Base-by-base conservation (phyloP, 164 flowering plant species). In the Cinnamomum micranthum region DNA sequence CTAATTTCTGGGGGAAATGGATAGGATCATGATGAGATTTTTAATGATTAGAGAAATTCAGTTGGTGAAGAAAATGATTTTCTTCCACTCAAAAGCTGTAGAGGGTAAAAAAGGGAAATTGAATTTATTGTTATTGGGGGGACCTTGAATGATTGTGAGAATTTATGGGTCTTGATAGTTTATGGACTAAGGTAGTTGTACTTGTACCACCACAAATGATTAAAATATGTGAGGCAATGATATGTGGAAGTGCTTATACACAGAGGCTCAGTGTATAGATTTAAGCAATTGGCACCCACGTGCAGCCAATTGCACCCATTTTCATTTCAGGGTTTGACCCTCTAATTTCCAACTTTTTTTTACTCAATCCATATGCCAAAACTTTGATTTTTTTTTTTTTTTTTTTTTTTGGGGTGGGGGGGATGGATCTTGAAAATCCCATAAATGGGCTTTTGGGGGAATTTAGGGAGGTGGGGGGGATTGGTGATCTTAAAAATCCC, bases 31-130 rank as follows among this genome's bases (percentile, higher is more conserved):
- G 67, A 71, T 72, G 65, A 20, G 6, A 35, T 58, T 50, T 80
- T 67, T 64, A 80, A 82, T 82, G 85, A 82, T 80, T 79, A 74
- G 76, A 64, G 28, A 75, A 72, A 70, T 73, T 78, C 73, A 73
- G 70, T 71, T 47, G 55, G 72, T 62, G 60, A 35, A 71, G 74
- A 76, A 77, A 75, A 77, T 77, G 77, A 80, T 75, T 82, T 68
- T 76, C 73, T 65, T 14, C 28, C 27, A n/a, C 28, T 64, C 60
- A 55, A 55, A 55, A 55, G 60, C 60, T 19, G 20, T 15, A 17
- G 60, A 55, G 60, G 60, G 60, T 55, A 55, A 15, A 55, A 55
- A 14, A 3, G 60, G n/a, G 20, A 55, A 14, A 10, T 55, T 19
- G 60, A 19, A 15, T 55, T 55, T 55, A 55, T 55, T 55, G 17